Base-by-base conservation (phyloP, 164 flowering plant species). In the Macadamia integrifolia region DNA sequence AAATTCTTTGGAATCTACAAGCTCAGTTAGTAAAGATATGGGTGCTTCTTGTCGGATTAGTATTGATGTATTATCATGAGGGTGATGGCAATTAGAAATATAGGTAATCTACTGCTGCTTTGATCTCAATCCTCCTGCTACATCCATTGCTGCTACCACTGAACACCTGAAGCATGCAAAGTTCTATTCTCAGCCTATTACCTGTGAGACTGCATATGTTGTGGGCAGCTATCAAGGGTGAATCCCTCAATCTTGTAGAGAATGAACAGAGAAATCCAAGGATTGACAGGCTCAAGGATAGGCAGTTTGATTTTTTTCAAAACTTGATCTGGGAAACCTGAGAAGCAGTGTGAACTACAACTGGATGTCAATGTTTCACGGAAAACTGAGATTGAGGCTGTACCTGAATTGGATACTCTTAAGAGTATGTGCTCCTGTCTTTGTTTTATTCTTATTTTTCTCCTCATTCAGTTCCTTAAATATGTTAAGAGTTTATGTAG, bases 381-480 rank as follows among this genome's bases (percentile, higher is more conserved):
- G 53, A 77, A 31, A 53, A n/a, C 72, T 6, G 86, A 77, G 66
- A 61, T 69, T 6, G 85, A 78, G 29, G 65, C 29, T 65, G 66
- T 92, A 60, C 87, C 90, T n/a, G n/a, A n/a, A 61, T 60, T 92
- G 58, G 98, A 90, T 14, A 90, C 86, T 7, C 90, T 92, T 23
- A n/a, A 79, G 76, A 83, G 98, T 90, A 83, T 60, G 77, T 66
- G 10, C 48, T 61, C 35, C 32, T 61, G 56, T 52, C 56, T 13
- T 13, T 11, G 17, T 52, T 49, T 49, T 49, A 35, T 35, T 46
- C 50, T 3, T 2, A 2, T 46, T 46, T 46, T 46, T 2, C 12
- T 46, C 9, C 9, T 46, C 50, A 46, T 46, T 9, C 46, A 46
- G 50, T 46, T 9, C 1, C 12, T 46, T 35, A 35, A n/a, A n/a